Base-by-base conservation (phyloP, 345 rosid genomes). In the Crucihimalaya himalaica region DNA sequence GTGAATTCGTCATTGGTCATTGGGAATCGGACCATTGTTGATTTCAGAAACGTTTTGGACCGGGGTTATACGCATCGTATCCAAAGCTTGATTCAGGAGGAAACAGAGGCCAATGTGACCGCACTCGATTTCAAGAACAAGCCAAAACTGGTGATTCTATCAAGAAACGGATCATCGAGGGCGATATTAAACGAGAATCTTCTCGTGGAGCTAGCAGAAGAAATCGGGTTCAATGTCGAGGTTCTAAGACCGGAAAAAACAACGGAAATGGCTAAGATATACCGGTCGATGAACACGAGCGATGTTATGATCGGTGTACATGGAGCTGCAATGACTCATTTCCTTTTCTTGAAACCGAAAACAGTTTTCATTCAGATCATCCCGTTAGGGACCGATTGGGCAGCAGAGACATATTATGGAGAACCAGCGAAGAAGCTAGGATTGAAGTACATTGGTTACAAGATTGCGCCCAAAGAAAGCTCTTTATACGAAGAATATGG, bases 271-370 rank as follows among this genome's bases (percentile, higher is more conserved):
- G 90, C 95, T 28, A 89, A 71, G 84, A 86, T 87, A 20, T 91
- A 89, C 51, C 53, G 73, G 0, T 81, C 74, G 20, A 65, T 89
- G 52, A 89, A 89, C 71, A 78, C 93, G 2, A 91, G 97, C 53
- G 87, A 87, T 53, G 93, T 91, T 1, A 85, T 87, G 93, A 73
- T 91, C 14, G 96, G 96, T 39, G 97, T 91, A 10, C 97, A 91
- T 60, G 96, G 97, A 65, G 97, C 97, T 8, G 97, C 97, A 27
- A 91, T 91, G 97, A 89, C 95, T 11, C 97, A 89, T 66, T 89
- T 91, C 61, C 86, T 91, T 2, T 91, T 89, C 74, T 77, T 87
- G 91, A 87, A 57, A 67, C 93, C 97, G 0, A 84, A 88, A 23
- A 86, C 82, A 0, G 94, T 85, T 57, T 91, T 91, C 23, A 85